Evolutionary conservation across 495 filamentous ascomycete genomes (phyloP), one percentile per base, ranked within the genome.

Genomic region (Podospora appendiculata): DNA sequence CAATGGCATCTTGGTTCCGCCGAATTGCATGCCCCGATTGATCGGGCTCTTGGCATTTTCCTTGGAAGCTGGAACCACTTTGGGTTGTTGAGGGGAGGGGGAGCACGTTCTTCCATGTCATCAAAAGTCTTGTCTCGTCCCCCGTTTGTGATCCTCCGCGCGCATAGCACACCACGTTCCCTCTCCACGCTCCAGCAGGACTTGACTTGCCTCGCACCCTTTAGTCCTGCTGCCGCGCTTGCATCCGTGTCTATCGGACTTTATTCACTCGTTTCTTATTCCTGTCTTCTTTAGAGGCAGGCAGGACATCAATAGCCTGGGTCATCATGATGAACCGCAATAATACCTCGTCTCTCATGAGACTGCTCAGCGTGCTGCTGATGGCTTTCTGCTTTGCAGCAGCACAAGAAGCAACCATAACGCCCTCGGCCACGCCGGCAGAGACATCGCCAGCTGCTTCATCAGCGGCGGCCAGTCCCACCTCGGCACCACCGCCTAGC

Each of bases 381-480:
- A 38, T 38, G 36, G 10, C 13, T 13, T 38, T 38, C 7, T 11
- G 10, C 9, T 13, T 38, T 13, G 36, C 36, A 10, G 36, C 36
- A 10, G 32, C 25, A 10, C 25, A n/a, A 14, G 19, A 33, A 13
- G 12, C 19, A 35, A 46, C 11, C 7, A 35, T 8, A 4, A 46
- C 19, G 14, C 14, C 11, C 4, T 32, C 32, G 12, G 19, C 44
- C 32, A 35, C 52, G 5, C 13, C 51, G 13, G 13, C 32, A 38
- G 25, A 25, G 25, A 25, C 25, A 25, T 5, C 25, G 25, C 25
- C 25, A 25, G 44, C 41, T 1, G 18, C 32, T 40, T 32, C 63
- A 14, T 51, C 66, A 14, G 48, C 60, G 45, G 48, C 55, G 46
- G 41, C 56, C 48, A 39, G 42, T 9, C 11, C 53, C 2, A 19